These are phyloP conservation scores for Selenicereus undatus DNA, from an alignment of 148 eudicot species.

Conservation along the genomic window DNA sequence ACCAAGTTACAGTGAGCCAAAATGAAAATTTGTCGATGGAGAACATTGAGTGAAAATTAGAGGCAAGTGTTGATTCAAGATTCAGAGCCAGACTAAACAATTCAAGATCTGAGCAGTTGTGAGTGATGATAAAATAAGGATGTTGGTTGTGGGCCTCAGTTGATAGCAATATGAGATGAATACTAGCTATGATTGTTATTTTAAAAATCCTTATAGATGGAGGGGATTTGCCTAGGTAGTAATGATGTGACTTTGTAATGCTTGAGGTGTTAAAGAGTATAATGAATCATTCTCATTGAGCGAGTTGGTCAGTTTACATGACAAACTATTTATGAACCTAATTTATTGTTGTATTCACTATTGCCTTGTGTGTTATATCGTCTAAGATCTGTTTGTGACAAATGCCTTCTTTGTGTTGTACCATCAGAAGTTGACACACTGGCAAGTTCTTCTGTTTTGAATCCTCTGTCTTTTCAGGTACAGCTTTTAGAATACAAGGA, in stretches of 20 bases:
- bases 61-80: neutral
- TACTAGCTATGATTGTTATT: neutral
- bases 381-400: neutral
- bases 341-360: neutral
- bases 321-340: neutral
- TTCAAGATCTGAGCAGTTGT: neutral
- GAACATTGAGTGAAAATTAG: neutral
- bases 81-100: neutral
- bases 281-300: neutral
- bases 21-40: neutral
- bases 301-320: neutral
- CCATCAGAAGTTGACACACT: neutral
- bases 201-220: neutral
- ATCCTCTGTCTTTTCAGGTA: neutral
- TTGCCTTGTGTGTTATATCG: neutral
- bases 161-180: neutral
- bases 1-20: neutral
- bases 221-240: neutral
- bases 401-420: neutral
- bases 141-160: neutral
- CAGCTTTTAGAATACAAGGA: neutral
- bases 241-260: no score
- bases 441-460: neutral
- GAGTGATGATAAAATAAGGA: neutral
- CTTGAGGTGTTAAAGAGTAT: no score